These are phyloP conservation scores for Fusarium sp. DNA, from an alignment of 2,329 filamentous ascomycete genomes.

Conservation along the genomic window DNA sequence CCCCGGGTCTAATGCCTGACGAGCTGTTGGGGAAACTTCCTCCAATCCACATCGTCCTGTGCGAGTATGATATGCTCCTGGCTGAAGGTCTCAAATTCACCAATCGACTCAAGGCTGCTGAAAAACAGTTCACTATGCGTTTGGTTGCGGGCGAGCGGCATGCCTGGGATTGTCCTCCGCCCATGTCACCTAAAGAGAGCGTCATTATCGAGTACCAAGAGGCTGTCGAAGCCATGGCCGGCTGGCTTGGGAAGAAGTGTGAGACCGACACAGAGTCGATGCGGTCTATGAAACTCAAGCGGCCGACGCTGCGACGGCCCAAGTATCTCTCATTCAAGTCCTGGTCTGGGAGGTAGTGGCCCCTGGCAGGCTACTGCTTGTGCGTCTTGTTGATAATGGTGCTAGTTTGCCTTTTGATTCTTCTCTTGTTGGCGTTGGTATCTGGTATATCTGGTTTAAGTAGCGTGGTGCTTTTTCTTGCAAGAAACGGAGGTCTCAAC, in stretches of 20 bases:
- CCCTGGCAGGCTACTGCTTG: slow-evolving; percentile 6
- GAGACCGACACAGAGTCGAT: slow-evolving; percentile 52
- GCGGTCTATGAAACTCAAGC: slow-evolving; percentile 48
- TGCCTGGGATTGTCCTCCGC: slow-evolving; percentile 61
- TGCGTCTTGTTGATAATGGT: not conserved
- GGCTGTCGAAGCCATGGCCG: slow-evolving; percentile 53
- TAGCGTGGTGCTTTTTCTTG: slow-evolving; percentile 28
- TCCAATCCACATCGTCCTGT: slow-evolving; percentile 68
- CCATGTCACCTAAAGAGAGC: slow-evolving; percentile 56
- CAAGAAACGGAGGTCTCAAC: slow-evolving; percentile 5
- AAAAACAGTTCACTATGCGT: slow-evolving; percentile 52
- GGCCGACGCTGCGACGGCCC: slow-evolving; percentile 46
- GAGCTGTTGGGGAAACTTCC: slow-evolving; percentile 63
- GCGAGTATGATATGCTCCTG: slow-evolving; percentile 74
- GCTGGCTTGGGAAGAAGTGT: slow-evolving; percentile 53
- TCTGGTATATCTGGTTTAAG: not conserved
- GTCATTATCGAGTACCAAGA: slow-evolving; percentile 59
- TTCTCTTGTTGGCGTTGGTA: not conserved
- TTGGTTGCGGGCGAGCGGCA: slow-evolving; percentile 59
- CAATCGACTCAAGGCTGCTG: slow-evolving; percentile 59
- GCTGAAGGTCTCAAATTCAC: slow-evolving; percentile 70
- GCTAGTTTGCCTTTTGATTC: not conserved
- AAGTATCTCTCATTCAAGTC: slow-evolving; percentile 46
- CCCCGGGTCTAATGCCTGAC: slow-evolving; percentile 66
- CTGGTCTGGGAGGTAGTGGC: slow-evolving; percentile 44